Evolutionary conservation across 2,329 filamentous ascomycete species (phyloP).

Genomic region (Fusarium sp.): DNA sequence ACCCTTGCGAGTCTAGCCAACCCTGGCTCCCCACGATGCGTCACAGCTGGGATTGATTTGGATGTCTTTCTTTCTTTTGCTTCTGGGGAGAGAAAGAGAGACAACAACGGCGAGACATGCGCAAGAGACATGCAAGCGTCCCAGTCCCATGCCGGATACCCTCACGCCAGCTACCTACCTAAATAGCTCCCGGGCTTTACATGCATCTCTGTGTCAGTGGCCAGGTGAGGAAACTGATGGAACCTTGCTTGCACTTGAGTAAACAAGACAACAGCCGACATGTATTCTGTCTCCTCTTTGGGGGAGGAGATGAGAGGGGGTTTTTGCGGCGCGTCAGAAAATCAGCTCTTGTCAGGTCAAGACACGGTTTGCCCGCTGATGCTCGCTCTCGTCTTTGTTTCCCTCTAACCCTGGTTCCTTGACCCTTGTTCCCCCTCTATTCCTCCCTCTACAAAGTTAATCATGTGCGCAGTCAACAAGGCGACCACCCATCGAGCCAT

Average conservation of each 20-base stretch:
- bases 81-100: constrained; percentile 7
- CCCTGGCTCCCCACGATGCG: constrained; percentile 10
- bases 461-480: constrained; percentile 1
- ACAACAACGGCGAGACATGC: constrained; percentile 11
- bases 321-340: neutral
- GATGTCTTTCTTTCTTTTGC: constrained; percentile 12
- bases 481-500: constrained; percentile 1
- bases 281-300: neutral
- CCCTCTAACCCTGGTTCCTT: neutral
- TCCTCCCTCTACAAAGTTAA: constrained; percentile 7
- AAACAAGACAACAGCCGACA: neutral
- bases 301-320: neutral
- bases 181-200: constrained; percentile 1
- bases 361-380: neutral
- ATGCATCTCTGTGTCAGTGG: neutral
- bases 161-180: constrained; percentile 2
- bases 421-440: neutral
- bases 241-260: neutral
- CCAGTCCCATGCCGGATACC: neutral
- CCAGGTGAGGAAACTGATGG: neutral
- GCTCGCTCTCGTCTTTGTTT: neutral
- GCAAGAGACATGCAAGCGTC: constrained; percentile 8
- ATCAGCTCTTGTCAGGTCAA: neutral
- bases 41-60: constrained; percentile 8
- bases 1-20: constrained; percentile 15